These are phyloP conservation scores for Hypoxylon sp. DNA, from an alignment of 2,329 filamentous ascomycete species.

Conservation along the genomic window DNA sequence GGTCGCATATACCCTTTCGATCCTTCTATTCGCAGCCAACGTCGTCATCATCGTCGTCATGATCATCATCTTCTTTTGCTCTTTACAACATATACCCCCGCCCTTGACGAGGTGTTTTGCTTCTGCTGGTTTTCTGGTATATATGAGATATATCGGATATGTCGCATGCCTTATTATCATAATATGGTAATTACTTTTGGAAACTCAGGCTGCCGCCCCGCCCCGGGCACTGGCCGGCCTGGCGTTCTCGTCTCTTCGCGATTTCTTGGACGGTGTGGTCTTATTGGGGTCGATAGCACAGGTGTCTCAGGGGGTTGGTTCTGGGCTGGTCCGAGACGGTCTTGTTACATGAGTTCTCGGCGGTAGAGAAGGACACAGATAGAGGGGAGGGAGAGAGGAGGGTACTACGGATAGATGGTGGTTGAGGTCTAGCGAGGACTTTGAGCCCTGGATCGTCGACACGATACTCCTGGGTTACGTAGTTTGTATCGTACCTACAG, in stretches of 20 bases:
- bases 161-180: slow-evolving; percentile 24
- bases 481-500: not conserved
- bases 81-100: slow-evolving; percentile 31
- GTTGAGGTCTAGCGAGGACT: slow-evolving; percentile 17
- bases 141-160: slow-evolving; percentile 20
- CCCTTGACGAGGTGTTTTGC: slow-evolving; percentile 21
- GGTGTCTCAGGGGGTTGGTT: not conserved
- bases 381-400: not conserved
- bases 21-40: slow-evolving; percentile 13
- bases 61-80: no score
- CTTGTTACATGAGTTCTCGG: slow-evolving; percentile 4
- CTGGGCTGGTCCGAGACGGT: not conserved
- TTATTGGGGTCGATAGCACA: not conserved
- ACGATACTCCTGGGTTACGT: slow-evolving; percentile 15
- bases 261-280: slow-evolving; percentile 4
- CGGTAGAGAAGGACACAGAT: not conserved
- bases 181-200: slow-evolving; percentile 22
- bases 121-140: slow-evolving; percentile 11
- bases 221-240: slow-evolving; percentile 10
- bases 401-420: not conserved
- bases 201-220: not conserved
- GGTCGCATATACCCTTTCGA: slow-evolving; percentile 33
- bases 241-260: slow-evolving; percentile 9
- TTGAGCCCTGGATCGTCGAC: slow-evolving; percentile 16
- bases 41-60: no score